Base-by-base conservation (phyloP, 805 yeast genomes). In the Debaryomyces tyrocola region DNA sequence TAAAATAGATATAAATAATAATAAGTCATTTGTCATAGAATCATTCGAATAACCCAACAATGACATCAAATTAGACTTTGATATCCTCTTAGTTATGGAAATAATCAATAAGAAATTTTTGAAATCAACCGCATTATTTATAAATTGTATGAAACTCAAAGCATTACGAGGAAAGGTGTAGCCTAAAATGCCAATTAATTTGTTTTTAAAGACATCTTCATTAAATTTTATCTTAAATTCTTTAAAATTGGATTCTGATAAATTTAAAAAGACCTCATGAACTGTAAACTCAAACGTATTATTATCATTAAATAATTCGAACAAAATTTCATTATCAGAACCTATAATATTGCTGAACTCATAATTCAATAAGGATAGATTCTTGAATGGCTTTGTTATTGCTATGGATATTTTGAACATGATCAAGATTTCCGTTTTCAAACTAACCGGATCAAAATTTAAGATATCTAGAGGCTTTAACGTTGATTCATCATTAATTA, bases 51-150 rank as follows among this genome's bases (percentile, higher is more conserved):
- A 59, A 4, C 74, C 75, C 51, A 69, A 43, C 18, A 57, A 46
- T n/a, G 50, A 43, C 6, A 66, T 41, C 40, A 69, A 21, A 44
- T 60, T 61, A 4, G 14, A 24, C 9, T 63, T 43, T 0, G 68
- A 50, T 10, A 66, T 60, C 21, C 55, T 50, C 37, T 57, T 56
- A 1, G 62, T 54, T 18, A 58, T 48, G 3, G 69, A 55, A 33
- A 70, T 52, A 6, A 69, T 49, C 39, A 67, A 50, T 17, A 69
- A 51, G 38, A 67, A 64, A 21, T 54, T 55, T 49, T 70, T 68
- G 44, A 59, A 53, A 46, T 68, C 69, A n/a, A 69, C 58, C 6
- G 63, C 20, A 28, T 28, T 27, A 10, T 27, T 28, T 12, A 39
- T 11, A 17, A 21, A 39, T 15, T 15, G 17, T n/a, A 39, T n/a